phyloP scores from a whole-genome alignment of 768 basidiomycete species.

The Tylopilus rubrobrunneus region DNA sequence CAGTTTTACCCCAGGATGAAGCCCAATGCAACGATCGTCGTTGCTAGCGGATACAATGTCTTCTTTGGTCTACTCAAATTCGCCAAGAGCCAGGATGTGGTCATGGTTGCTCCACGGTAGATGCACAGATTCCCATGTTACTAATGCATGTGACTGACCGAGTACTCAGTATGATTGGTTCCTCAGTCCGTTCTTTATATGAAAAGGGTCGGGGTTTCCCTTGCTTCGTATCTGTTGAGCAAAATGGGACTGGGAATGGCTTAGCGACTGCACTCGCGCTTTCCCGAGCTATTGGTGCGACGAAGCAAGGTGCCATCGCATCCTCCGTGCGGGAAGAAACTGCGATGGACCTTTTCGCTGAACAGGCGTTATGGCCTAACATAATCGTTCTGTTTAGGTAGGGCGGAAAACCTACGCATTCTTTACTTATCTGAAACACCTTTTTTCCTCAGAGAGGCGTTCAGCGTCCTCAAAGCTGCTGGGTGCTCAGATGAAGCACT shows the following conservation, averaged over 20 bases:
- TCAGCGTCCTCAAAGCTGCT: no score
- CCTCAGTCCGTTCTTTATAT: neutral
- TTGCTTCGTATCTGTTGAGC: neutral
- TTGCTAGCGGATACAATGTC: constrained; percentile 63
- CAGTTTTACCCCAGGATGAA: constrained; percentile 50
- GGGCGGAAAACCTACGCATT: no score
- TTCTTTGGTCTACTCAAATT: constrained; percentile 34
- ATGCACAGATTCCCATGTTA: neutral
- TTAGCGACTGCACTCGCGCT: neutral
- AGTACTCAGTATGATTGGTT: neutral
- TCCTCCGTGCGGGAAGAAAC: neutral
- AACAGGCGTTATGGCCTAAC: neutral
- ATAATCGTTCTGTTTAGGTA: no score
- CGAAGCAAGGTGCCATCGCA: neutral
- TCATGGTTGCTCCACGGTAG: neutral
- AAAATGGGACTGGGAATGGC: neutral
- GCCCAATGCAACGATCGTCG: constrained; percentile 16
- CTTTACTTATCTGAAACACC: no score
- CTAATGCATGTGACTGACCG: neutral
- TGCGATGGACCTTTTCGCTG: neutral
- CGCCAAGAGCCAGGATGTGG: neutral
- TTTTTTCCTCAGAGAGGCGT: no score
- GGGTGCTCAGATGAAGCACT: no score
- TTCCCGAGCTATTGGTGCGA: neutral
- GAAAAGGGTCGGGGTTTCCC: neutral